Evolutionary conservation across 2,329 filamentous ascomycete genomes (phyloP), one percentile per base, ranked within the genome.

Genomic region (Verticillium nubilum): DNA sequence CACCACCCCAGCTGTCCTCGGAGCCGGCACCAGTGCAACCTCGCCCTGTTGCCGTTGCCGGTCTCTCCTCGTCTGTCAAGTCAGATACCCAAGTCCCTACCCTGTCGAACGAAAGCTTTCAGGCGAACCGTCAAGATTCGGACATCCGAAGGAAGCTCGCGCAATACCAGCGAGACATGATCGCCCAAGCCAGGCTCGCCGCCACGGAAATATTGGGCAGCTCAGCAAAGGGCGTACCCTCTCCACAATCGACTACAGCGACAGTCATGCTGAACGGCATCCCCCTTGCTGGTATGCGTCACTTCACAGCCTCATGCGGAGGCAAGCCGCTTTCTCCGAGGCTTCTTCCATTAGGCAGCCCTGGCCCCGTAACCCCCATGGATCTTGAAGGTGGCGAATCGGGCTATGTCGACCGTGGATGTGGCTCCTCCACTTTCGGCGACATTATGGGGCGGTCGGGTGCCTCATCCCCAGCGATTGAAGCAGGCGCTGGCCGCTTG

Each of bases 161-260:
- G 65, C 82, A 86, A 64, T 87, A 86, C 63, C 81, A 86, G 65
- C 76, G 81, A 55, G 83, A 86, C 59, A 86, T 86, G 83, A 79
- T 86, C 54, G 78, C 80, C 1, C 84, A 86, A 66, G 81, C 83
- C 7, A 74, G 76, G 27, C 71, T 81, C 62, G 81, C 80, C 6
- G 71, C 76, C 23, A 72, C 69, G 9, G 63, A 69, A 9, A 62
- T 75, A 0, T 68, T 68, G 12, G 65, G 66, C 54, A 69, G 67
- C 1, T 62, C 65, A 33, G 67, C 67, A 52, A 66, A 60, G 50
- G 68, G 61, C 12, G 62, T 67, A 33, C 63, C 61, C 62, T 68
- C 68, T 1, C 61, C 65, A 37, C 68, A 67, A 54, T 66, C 60
- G 47, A 67, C 62, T 13, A 62, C 67, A 31, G 64, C 62, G 62